Percentiles rank a stretch among this genome's conserved stretches.
These are phyloP conservation scores for Talaromyces piceae DNA, from an alignment of 2,329 filamentous ascomycete genomes.

Conservation along the genomic window DNA sequence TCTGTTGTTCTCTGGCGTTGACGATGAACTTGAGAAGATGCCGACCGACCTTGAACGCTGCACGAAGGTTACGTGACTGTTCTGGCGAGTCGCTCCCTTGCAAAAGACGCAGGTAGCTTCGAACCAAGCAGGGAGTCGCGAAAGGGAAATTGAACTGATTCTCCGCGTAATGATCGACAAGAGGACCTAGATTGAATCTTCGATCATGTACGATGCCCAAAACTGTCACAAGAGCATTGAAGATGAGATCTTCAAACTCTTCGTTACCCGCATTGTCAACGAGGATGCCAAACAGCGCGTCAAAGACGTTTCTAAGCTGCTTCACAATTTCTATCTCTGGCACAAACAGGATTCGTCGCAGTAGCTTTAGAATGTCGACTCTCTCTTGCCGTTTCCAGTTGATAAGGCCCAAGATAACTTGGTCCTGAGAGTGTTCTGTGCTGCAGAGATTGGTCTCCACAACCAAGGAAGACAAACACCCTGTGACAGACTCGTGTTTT, in stretches of 20 bases:
- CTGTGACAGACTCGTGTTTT: conserved; percentile 66
- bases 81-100: conserved; percentile 69
- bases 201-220: conserved; percentile 91
- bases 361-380: conserved; percentile 62
- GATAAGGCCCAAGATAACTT: conserved; percentile 71
- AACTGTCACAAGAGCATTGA: conserved; percentile 81
- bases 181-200: conserved; percentile 79
- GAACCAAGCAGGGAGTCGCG: conserved; percentile 77
- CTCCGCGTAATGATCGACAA: conserved; percentile 88
- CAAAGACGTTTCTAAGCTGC: conserved; percentile 78
- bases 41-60: conserved; percentile 89
- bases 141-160: conserved; percentile 88
- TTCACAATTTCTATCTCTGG: conserved; percentile 98
- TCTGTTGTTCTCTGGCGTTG: conserved; percentile 77
- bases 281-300: conserved; percentile 82
- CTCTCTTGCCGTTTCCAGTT: conserved; percentile 74
- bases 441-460: conserved; percentile 86
- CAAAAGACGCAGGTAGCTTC: conserved; percentile 77
- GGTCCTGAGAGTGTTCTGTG: conserved; percentile 89
- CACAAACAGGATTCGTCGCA: conserved; percentile 84
- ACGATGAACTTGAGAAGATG: conserved; percentile 94
- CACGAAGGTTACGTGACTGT: conserved; percentile 73
- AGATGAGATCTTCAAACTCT: conserved; percentile 86
- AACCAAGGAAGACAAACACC: conserved; percentile 69
- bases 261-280: conserved; percentile 87